These are phyloP conservation scores for Centaurea solstitialis DNA, from an alignment of 129 eudicot species.

Conservation along the genomic window DNA sequence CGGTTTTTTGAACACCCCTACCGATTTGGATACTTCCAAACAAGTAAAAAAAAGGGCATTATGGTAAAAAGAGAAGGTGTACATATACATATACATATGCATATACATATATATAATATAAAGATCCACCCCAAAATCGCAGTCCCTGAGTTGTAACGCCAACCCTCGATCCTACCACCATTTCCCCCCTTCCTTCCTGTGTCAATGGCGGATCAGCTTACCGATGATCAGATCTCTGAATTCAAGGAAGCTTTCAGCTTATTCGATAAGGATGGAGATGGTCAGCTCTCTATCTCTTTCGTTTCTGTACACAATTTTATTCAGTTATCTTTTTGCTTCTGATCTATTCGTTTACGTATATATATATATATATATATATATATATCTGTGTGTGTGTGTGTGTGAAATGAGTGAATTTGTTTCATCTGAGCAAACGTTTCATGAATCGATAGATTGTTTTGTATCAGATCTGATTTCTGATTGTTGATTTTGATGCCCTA, in stretches of 20 bases:
- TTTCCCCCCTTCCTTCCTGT: neutral
- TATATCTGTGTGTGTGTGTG: too few relatives aligned
- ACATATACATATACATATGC: too few relatives aligned
- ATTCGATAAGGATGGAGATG: conserved; percentile 44
- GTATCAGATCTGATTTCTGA: conserved; percentile 15
- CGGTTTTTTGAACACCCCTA: too few relatives aligned
- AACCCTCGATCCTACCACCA: neutral
- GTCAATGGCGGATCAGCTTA: conserved; percentile 44
- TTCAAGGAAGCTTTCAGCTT: conserved; percentile 45
- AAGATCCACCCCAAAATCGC: neutral
- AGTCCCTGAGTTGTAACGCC: conserved; percentile 15
- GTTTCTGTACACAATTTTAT: neutral
- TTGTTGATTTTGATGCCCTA: neutral
- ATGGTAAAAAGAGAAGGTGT: neutral
- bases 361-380: too few relatives aligned
- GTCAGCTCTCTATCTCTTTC: conserved; percentile 1
- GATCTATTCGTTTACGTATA: neutral
- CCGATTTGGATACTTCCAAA: neutral
- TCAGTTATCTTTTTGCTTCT: neutral
- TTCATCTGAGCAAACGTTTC: neutral
- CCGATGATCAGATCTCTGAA: conserved; percentile 50
- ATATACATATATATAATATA: too few relatives aligned
- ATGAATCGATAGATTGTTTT: neutral
- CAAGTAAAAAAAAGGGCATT: neutral
- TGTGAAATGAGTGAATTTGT: neutral